A percentile compares a stretch with the other conserved stretches of the same genome.
Evolutionary conservation across 2,329 filamentous ascomycete species (phyloP).

Genomic region (Ophiostoma sp.): DNA sequence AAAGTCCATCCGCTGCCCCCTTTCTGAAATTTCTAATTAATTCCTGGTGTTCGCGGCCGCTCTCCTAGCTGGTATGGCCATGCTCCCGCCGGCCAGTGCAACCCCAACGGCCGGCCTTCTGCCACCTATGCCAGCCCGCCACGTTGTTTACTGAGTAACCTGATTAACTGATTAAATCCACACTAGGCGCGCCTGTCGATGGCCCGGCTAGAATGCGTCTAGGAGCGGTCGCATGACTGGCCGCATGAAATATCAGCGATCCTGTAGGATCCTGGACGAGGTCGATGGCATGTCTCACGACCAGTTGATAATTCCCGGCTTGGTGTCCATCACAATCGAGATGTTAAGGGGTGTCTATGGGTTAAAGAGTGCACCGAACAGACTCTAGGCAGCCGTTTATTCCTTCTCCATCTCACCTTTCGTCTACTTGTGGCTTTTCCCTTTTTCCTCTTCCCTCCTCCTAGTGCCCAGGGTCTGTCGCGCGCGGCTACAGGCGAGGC

Average conservation of each 20-base stretch:
- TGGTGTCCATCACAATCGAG: background rate
- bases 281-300: background rate
- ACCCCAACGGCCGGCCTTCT: background rate
- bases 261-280: background rate
- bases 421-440: background rate
- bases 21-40: background rate
- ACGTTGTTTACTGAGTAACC: background rate
- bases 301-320: background rate
- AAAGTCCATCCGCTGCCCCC: background rate
- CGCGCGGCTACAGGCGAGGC: constrained; percentile 18
- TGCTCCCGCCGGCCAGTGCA: background rate
- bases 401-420: background rate
- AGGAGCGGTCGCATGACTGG: background rate
- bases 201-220: background rate
- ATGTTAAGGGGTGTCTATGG: background rate
- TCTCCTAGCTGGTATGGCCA: too few relatives aligned
- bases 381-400: background rate
- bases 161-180: background rate
- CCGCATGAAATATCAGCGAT: constrained; percentile 4
- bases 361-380: background rate
- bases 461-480: constrained; percentile 12
- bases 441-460: background rate
- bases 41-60: background rate
- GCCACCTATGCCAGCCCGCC: background rate
- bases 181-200: background rate